Percentiles rank a stretch among this genome's conserved stretches.
phyloP scores from a whole-genome alignment of 2,329 filamentous ascomycete species.

The Phaeoacremonium minimum region DNA sequence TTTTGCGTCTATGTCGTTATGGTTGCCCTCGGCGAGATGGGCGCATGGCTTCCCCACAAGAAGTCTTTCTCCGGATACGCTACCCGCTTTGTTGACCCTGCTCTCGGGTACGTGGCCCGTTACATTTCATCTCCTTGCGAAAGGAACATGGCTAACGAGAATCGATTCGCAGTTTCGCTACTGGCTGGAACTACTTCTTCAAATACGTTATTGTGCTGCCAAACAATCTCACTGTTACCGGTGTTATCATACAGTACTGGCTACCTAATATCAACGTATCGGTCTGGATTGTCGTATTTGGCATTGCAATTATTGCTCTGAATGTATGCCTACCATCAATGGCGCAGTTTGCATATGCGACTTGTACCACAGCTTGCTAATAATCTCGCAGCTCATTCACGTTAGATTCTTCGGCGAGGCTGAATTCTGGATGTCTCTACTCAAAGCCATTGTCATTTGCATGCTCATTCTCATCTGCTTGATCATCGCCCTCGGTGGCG shows the following conservation, averaged over 20 bases:
- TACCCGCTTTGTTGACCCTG: slow-evolving; percentile 54
- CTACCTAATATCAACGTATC: slow-evolving; percentile 29
- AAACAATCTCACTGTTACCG: slow-evolving; percentile 32
- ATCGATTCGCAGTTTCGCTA: slow-evolving; percentile 24
- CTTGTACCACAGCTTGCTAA: no score
- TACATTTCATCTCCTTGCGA: background rate
- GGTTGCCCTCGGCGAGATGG: slow-evolving; percentile 67
- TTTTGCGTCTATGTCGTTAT: slow-evolving; percentile 57
- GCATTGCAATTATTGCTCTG: slow-evolving; percentile 24
- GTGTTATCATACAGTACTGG: slow-evolving; percentile 32
- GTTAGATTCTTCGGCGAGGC: slow-evolving; percentile 40
- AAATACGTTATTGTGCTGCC: slow-evolving; percentile 33
- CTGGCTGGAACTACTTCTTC: slow-evolving; percentile 43
- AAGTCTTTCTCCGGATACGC: slow-evolving; percentile 64
- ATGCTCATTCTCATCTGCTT: slow-evolving; percentile 31
- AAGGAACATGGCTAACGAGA: background rate
- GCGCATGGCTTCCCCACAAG: slow-evolving; percentile 58
- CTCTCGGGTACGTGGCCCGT: slow-evolving; percentile 15
- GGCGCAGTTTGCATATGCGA: no score
- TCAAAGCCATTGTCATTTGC: slow-evolving; percentile 12
- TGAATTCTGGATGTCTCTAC: slow-evolving; percentile 39
- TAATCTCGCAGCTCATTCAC: slow-evolving; percentile 31
- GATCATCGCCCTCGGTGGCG: slow-evolving; percentile 32
- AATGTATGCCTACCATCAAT: no score
- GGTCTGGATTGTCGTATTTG: slow-evolving; percentile 31